Conservation (phyloP, 2,329 filamentous ascomycete species). For the Cryphonectria radicalis region DNA sequence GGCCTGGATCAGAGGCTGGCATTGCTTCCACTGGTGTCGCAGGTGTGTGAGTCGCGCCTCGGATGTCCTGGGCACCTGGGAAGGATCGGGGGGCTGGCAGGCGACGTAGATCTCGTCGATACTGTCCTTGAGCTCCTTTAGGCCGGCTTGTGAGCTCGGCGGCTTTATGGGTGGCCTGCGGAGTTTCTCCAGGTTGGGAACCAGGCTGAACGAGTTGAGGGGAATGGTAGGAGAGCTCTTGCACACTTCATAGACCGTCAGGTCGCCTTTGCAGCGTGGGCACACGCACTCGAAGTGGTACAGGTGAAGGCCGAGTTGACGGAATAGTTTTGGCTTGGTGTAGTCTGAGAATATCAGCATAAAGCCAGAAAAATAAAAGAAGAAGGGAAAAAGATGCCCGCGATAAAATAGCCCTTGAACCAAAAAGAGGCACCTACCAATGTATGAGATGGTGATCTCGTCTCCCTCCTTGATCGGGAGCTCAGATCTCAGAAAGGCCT, state of each 20-base stretch:
- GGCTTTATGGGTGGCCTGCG: conserved; percentile 39
- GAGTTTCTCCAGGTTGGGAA: conserved; percentile 43
- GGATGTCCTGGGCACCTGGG: conserved; percentile 24
- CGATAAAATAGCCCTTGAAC: not conserved
- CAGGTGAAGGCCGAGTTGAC: conserved; percentile 48
- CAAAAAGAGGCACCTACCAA: conserved; percentile 47
- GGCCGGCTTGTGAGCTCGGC: conserved; percentile 33
- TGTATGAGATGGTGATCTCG: conserved; percentile 66
- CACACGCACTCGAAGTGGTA: conserved; percentile 61
- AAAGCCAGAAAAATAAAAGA: not conserved
- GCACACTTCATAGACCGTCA: conserved; percentile 59
- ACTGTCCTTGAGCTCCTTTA: conserved; percentile 35
- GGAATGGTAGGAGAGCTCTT: conserved; percentile 44
- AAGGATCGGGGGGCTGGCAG: conserved; percentile 32
- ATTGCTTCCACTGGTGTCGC: conserved; percentile 42
- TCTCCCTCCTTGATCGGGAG: conserved; percentile 53
- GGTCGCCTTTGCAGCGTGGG: conserved; percentile 52
- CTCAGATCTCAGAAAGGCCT: conserved; percentile 55
- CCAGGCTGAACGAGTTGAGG: conserved; percentile 52
- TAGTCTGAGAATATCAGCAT: conserved; percentile 45
- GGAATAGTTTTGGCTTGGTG: conserved; percentile 48
- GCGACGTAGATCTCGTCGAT: conserved; percentile 40
- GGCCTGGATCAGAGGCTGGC: conserved; percentile 43
- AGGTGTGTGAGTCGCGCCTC: conserved; percentile 34
- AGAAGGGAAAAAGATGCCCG: too few species aligned